phyloP scores from a whole-genome alignment of 2,329 filamentous ascomycete species.

The Eutypa lata region DNA sequence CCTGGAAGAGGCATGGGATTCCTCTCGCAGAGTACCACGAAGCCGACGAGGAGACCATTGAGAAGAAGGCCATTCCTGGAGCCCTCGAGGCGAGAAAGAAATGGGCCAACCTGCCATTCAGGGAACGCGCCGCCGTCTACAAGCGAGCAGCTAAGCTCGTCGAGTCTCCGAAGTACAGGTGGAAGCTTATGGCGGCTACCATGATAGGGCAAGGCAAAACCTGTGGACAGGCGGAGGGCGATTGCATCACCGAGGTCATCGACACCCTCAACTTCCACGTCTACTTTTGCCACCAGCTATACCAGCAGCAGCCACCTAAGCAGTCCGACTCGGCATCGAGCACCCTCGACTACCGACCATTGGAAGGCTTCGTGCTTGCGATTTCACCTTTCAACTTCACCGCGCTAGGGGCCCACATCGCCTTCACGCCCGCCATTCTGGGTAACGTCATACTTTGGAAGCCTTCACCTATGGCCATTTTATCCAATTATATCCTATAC shows the following conservation, averaged over 20 bases:
- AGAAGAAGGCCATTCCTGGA: neutral
- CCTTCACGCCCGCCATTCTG: slow-evolving; percentile 32
- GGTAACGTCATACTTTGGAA: slow-evolving; percentile 43
- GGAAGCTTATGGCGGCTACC: neutral
- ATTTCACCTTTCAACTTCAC: slow-evolving; percentile 42
- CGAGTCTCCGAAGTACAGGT: neutral
- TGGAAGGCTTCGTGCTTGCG: slow-evolving; percentile 40
- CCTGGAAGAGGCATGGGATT: neutral
- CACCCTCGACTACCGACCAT: slow-evolving; percentile 32
- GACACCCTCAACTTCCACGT: neutral
- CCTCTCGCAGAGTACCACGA: neutral
- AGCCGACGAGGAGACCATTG: neutral
- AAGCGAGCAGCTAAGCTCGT: neutral
- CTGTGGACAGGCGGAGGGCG: neutral
- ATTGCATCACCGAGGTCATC: neutral
- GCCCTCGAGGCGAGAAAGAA: neutral
- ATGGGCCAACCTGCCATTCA: neutral
- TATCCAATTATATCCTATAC: slow-evolving; percentile 32
- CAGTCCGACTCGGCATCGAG: slow-evolving; percentile 6
- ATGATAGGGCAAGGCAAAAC: neutral
- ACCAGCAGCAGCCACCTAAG: neutral
- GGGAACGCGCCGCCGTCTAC: neutral
- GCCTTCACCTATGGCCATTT: slow-evolving; percentile 31
- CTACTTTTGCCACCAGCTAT: neutral
- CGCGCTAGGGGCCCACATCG: slow-evolving; percentile 34